Percentiles rank a stretch among this genome's conserved stretches.
These are phyloP conservation scores for Quercus ilex DNA, from an alignment of 306 rosid genomes.

Conservation along the genomic window DNA sequence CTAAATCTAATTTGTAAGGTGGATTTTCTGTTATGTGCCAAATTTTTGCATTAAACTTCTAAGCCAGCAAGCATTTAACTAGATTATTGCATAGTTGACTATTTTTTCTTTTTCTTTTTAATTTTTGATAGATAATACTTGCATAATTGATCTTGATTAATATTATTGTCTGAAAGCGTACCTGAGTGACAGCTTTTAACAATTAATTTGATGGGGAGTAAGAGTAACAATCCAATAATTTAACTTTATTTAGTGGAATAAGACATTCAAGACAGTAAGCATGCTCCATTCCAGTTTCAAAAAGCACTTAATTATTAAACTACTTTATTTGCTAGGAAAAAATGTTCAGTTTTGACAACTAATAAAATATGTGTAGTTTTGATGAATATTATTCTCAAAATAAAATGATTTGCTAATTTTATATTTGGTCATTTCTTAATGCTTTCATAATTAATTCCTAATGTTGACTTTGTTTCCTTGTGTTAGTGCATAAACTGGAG, in stretches of 20 bases:
- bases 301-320: background rate
- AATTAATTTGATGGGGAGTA: background rate
- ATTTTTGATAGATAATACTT: background rate
- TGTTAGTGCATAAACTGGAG: background rate
- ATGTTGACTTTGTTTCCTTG: background rate
- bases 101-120: no score
- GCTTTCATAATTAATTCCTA: background rate
- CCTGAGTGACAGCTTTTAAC: background rate
- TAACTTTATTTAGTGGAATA: no score
- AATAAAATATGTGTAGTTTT: background rate
- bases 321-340: background rate
- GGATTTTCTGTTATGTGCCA: background rate
- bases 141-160: background rate
- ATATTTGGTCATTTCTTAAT: background rate
- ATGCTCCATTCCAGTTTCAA: background rate
- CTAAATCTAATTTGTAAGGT: background rate
- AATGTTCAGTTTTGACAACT: no score
- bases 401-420: background rate
- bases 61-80: background rate
- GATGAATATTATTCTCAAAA: background rate
- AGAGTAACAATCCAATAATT: no score
- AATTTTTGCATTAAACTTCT: background rate
- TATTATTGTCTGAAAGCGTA: background rate
- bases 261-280: no score
- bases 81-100: background rate